Evolutionary conservation across 2,329 filamentous ascomycete species (phyloP).

Genomic region (Alternaria hordeiaustralica): DNA sequence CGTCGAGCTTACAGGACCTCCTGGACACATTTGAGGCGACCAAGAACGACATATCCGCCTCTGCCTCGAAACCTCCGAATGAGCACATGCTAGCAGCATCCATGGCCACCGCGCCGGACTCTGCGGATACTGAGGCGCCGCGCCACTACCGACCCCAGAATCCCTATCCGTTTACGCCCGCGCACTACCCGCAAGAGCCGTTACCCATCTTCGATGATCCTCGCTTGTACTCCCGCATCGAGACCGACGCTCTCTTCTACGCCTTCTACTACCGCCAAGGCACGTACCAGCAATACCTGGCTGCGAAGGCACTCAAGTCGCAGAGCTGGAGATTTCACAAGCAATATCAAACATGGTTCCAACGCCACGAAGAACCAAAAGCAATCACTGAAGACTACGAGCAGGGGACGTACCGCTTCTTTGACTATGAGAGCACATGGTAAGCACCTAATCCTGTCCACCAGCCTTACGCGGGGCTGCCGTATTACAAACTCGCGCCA

Average conservation of each 20-base stretch:
- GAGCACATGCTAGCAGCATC: constrained; percentile 78
- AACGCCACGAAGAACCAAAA: constrained; percentile 97
- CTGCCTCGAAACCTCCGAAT: constrained; percentile 67
- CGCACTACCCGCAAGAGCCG: constrained; percentile 93
- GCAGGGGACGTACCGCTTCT: constrained; percentile 98
- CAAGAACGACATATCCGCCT: constrained; percentile 70
- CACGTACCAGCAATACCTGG: constrained; percentile 92
- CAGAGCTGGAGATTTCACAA: constrained; percentile 99
- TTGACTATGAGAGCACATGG: constrained; percentile 99
- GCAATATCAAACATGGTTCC: constrained; percentile 98
- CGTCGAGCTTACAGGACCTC: constrained; percentile 85
- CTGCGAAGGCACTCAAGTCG: constrained; percentile 95
- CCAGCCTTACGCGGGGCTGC: constrained; percentile 2
- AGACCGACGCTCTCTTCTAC: constrained; percentile 96
- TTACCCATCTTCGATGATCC: constrained; percentile 90
- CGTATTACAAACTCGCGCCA: constrained; percentile 6
- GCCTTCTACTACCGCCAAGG: constrained; percentile 99
- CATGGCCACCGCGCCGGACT: constrained; percentile 74
- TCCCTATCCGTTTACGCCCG: constrained; percentile 73
- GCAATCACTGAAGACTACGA: constrained; percentile 98
- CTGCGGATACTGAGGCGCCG: constrained; percentile 79
- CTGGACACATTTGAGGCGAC: constrained; percentile 89
- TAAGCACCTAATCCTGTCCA: constrained; percentile 50
- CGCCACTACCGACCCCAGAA: constrained; percentile 84
- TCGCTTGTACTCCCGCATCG: constrained; percentile 83